Evolutionary conservation across 148 eudicot species (phyloP), one percentile per base, ranked within the genome.

Genomic region (Nyssa sinensis): DNA sequence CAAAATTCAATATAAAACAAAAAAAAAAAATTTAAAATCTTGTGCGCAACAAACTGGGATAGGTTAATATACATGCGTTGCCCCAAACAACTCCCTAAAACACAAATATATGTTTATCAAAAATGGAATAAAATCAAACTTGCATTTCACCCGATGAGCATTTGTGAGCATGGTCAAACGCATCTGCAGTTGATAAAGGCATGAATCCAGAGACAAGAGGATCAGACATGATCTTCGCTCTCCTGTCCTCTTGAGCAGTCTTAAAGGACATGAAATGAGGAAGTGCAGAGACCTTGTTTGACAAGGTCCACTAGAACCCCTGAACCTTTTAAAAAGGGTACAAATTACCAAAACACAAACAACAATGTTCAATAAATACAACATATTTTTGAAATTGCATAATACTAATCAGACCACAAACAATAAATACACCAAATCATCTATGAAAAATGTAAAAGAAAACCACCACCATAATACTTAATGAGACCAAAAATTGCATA

Each of bases 211-310:
- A 75, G 12, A 39, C 78, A 73, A 51, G 39, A 12, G 47, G 37
- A 70, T 69, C 67, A 41, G 73, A 47, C n/a, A 28, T 27, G 23
- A 9, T 24, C 63, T 64, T 79, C 63, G 67, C 60, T 0, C 44
- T 66, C 60, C 68, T 78, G 62, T 80, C 78, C n/a, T 75, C 86
- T 33, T 78, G 59, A 68, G 64, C 74, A 69, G 74, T 61, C 72
- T 73, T 77, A 28, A 75, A 80, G 55, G 81, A 69, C 80, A 77
- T 77, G 63, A 77, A 81, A 71, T 74, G 78, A 72, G 83, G 77
- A 68, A 68, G 68, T 30, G 66, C 72, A 63, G 78, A 63, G 37
- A 51, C 67, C 82, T 83, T 83, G 69, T 70, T 81, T 32, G 84
- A 74, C 51, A 74, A 66, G 35, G 75, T 73, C 83, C 85, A 75